Base-by-base conservation (phyloP, 2,329 filamentous ascomycete species). In the Passalora sequoiae region DNA sequence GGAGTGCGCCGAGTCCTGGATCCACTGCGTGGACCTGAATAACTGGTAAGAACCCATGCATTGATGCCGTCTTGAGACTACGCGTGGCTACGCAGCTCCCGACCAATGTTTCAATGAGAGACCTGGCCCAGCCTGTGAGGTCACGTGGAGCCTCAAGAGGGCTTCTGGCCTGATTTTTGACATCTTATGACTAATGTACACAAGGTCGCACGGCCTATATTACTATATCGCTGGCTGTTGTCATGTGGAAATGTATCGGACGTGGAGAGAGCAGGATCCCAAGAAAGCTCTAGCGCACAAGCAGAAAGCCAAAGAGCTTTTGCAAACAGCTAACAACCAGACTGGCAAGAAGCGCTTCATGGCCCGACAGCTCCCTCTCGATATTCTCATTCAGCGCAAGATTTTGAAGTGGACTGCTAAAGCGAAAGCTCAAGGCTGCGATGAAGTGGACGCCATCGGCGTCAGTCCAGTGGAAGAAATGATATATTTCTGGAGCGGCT, bases 401-500 rank as follows among this genome's bases (percentile, higher is more conserved):
- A 68, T 97, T 10, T 75, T 80, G 42, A 95, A 94, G 65, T 96
- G 89, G 89, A 84, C 94, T 58, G 79, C 81, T 21, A 76, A 88
- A 16, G 81, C 85, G 3, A 83, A 82, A 59, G 71, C 76, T 33
- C 77, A 81, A 65, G 72, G 75, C 2, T 67, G 87, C 22, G 77
- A 83, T 36, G 71, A 96, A 3, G 76, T 84, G 1, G 91, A 97
- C 55, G 89, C 85, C 0, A 74, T 94, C 6, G 89, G 89, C 0
- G 74, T 86, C 3, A 85, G 82, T 47, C 92, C 92, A 0, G 72
- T 87, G 1, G 79, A 89, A 58, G 92, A 97, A 69, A 94, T 97
- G 84, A 82, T 85, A 9, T 94, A 91, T 63, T 80, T 97, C 57
- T 97, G 89, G 89, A 89, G 87, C 59, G 91, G 89, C 0, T 81